Evolutionary conservation across 2,329 filamentous ascomycete genomes (phyloP).

Genomic region (Mollisia scopiformis): DNA sequence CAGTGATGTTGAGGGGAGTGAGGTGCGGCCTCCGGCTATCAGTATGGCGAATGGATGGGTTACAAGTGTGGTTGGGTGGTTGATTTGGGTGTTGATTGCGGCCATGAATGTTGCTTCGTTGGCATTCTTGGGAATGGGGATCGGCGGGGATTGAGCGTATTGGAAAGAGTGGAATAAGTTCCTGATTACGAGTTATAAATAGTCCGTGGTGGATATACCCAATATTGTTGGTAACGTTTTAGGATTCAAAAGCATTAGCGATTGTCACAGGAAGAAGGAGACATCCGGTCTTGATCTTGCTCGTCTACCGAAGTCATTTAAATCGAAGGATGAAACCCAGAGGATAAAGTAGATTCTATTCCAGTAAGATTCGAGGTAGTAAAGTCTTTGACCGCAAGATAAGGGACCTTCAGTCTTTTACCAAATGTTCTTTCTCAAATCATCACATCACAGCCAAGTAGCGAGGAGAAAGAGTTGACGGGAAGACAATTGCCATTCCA

Average conservation of each 20-base stretch:
- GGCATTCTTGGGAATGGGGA: slow-evolving; percentile 58
- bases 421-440: no score
- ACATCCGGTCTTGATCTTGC: background rate
- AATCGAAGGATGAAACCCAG: background rate
- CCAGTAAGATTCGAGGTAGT: no score
- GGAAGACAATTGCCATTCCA: no score
- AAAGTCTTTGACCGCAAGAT: no score
- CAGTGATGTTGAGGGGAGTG: slow-evolving; percentile 31
- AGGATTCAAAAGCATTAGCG: no score
- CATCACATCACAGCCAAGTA: no score
- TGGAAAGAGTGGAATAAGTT: background rate
- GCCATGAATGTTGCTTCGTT: slow-evolving; percentile 76
- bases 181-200: background rate
- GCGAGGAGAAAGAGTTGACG: no score
- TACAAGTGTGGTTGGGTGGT: slow-evolving; percentile 54
- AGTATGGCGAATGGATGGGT: slow-evolving; percentile 72
- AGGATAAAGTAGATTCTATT: no score
- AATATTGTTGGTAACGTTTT: background rate
- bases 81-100: slow-evolving; percentile 74
- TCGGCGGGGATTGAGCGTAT: slow-evolving; percentile 4
- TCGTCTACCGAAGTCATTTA: background rate
- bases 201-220: background rate
- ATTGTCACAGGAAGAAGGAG: background rate
- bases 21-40: slow-evolving; percentile 28
- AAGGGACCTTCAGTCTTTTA: no score